A percentile compares a stretch with the other conserved stretches of the same genome.
Evolutionary conservation across 1,139 yeast species (phyloP).

Genomic region (Trichomonascaceae sp.): DNA sequence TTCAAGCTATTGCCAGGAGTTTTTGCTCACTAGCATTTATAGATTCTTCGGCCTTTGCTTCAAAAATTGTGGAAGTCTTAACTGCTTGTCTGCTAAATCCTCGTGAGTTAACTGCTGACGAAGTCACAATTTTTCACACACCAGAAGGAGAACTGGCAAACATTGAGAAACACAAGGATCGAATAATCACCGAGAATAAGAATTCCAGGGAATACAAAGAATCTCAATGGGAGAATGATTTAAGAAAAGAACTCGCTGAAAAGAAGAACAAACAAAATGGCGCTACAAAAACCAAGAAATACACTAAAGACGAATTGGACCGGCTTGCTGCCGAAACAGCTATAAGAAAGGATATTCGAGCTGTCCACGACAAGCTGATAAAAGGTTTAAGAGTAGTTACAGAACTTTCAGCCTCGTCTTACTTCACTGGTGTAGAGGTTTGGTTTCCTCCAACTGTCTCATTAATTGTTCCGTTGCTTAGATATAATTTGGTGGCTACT

Average conservation of each 20-base stretch:
- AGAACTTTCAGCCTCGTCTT: conserved; percentile 45
- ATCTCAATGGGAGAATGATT: conserved; percentile 80
- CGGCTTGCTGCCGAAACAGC: conserved; percentile 56
- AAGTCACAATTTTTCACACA: conserved; percentile 59
- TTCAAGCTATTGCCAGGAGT: conserved; percentile 33
- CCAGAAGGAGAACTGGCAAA: conserved; percentile 65
- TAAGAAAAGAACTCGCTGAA: conserved; percentile 65
- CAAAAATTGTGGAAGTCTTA: conserved; percentile 38
- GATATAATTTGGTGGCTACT: conserved; percentile 32
- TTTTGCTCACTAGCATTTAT: conserved; percentile 66
- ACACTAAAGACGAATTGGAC: conserved; percentile 73
- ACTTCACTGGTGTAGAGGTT: conserved; percentile 59
- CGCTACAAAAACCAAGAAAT: conserved; percentile 38
- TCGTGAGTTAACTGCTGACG: conserved; percentile 34
- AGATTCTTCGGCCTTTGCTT: conserved; percentile 54
- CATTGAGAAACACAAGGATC: conserved; percentile 41
- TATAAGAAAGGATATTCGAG: conserved; percentile 45
- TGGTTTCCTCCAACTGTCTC: conserved; percentile 70
- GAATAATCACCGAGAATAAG: conserved; percentile 39
- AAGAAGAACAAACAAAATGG: conserved; percentile 35
- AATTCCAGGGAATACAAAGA: conserved; percentile 81
- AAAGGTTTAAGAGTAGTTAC: conserved; percentile 50
- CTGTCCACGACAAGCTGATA: conserved; percentile 36
- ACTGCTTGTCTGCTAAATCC: conserved; percentile 20
- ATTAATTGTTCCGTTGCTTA: conserved; percentile 28